These are phyloP conservation scores for Candida suzukii DNA, from an alignment of 805 yeast species.

Conservation along the genomic window DNA sequence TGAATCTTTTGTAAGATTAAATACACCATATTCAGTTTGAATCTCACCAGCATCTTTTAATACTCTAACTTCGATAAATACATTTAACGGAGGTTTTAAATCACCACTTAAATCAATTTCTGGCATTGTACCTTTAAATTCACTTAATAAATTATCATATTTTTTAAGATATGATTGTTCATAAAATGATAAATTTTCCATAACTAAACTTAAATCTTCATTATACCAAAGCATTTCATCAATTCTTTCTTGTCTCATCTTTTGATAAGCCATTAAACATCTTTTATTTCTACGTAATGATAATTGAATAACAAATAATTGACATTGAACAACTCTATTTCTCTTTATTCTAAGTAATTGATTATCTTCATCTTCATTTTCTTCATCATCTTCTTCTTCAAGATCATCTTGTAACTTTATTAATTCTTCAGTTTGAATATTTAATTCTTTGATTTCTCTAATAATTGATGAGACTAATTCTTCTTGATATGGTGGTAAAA, in stretches of 20 bases:
- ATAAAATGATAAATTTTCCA: constrained; percentile 57
- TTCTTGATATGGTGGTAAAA: constrained; percentile 63
- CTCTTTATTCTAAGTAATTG: too few species aligned
- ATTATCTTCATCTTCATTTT: too few species aligned
- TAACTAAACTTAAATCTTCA: constrained; percentile 32
- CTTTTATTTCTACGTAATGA: constrained; percentile 86
- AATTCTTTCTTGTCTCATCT: constrained; percentile 58
- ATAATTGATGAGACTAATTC: constrained; percentile 63
- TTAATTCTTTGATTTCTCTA: constrained; percentile 63
- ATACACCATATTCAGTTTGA: constrained; percentile 95
- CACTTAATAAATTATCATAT: constrained; percentile 65
- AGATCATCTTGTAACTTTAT: constrained; percentile 16
- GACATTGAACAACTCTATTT: constrained; percentile 49
- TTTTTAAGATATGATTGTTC: constrained; percentile 74
- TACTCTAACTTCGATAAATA: constrained; percentile 91
- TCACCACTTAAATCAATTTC: constrained; percentile 86
- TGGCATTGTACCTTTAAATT: constrained; percentile 69
- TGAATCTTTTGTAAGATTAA: constrained; percentile 85
- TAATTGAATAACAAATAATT: constrained; percentile 60
- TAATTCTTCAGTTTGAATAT: constrained; percentile 47
- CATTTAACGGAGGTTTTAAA: constrained; percentile 84
- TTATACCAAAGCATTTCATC: constrained; percentile 69
- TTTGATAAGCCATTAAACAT: constrained; percentile 79
- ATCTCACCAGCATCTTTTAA: constrained; percentile 93
- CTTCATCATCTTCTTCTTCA: constrained; percentile 27